Evolutionary conservation across 129 eudicot species (phyloP), one percentile per base, ranked within the genome.

Genomic region (Glebionis coronaria): DNA sequence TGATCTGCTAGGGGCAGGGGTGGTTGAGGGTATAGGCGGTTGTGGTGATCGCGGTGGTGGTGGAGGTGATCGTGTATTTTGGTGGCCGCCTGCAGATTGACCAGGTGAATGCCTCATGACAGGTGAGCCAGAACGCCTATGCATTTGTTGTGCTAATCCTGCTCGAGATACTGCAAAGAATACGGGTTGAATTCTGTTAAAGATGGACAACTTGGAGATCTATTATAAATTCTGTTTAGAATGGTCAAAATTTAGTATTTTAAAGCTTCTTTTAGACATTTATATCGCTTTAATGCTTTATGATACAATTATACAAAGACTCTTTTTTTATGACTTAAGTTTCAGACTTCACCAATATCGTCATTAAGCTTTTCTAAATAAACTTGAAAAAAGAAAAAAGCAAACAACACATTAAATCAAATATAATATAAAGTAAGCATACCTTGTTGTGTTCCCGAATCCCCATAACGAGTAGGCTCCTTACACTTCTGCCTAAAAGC

Each of bases 401-500:
- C 11, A 58, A n/a, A 58, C 27, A 28, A 25, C 12, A 3, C 19
- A 51, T 19, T n/a, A n/a, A 23, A 23, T 23, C 57, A 52, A 15
- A 0, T 13, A 52, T 19, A 13, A 52, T 13, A 8, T 52, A 11
- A 44, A 6, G 57, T 25, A 56, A 16, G 54, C 23, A 72, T 82
- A 90, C 91, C 90, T 62, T 58, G 84, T 23, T 51, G 76, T 42
- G 25, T 62, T 31, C 80, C 77, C n/a, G 65, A 19, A 65, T 58
- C 44, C 14, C 82, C 77, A 63, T 84, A 50, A 68, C 79, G 54
- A 65, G 70, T 75, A 73, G 50, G 56, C 73, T 90, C 88, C 61
- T 71, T 59, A 82, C 89, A 87, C 74, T 81, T 87, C 6, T 78
- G 75, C 52, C 85, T 78, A 68, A 91, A 83, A 61, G 86, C 90